Conservation (phyloP, 108 stramenopile genomes). For the Cyclotella distinguenda region DNA sequence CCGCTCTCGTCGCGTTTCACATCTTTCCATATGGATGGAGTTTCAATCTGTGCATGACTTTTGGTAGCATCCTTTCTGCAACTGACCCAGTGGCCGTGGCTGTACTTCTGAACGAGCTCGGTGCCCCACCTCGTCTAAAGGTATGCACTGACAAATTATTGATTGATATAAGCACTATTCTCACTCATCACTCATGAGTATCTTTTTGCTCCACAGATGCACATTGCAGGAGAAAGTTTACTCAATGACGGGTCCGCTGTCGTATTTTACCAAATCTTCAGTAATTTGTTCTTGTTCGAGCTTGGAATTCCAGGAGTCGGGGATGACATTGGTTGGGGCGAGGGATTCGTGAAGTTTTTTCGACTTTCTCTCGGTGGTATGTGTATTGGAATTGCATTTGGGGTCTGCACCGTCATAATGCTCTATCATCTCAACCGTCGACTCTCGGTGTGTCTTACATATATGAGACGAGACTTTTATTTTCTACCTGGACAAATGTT, state of each 20-base stretch:
- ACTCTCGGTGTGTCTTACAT: slow-evolving; percentile 27
- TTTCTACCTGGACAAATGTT: slow-evolving; percentile 60
- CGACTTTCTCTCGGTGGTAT: slow-evolving; percentile 79
- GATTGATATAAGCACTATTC: not conserved
- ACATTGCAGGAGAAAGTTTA: slow-evolving; percentile 77
- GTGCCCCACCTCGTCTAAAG: slow-evolving; percentile 76
- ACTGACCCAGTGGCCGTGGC: slow-evolving; percentile 96
- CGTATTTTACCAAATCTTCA: slow-evolving; percentile 87
- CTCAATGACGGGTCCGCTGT: slow-evolving; percentile 92
- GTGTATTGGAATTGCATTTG: slow-evolving; percentile 71
- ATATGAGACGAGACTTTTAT: slow-evolving; percentile 12
- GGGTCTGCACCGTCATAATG: slow-evolving; percentile 36
- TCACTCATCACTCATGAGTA: not conserved
- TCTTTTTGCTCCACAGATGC: slow-evolving; percentile 30
- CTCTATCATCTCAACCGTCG: slow-evolving; percentile 56
- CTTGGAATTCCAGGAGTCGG: slow-evolving; percentile 46
- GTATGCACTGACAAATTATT: not conserved
- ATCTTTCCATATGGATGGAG: slow-evolving; percentile 75
- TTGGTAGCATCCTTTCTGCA: slow-evolving; percentile 81
- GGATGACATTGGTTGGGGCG: slow-evolving; percentile 36
- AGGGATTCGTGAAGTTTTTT: slow-evolving; percentile 64
- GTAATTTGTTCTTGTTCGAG: slow-evolving; percentile 50
- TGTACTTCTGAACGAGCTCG: slow-evolving; percentile 64
- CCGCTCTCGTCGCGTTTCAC: slow-evolving; percentile 58
- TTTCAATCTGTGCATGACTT: slow-evolving; percentile 68